Base-by-base conservation (phyloP, 106 monocot species). In the Cymbidium sinense region DNA sequence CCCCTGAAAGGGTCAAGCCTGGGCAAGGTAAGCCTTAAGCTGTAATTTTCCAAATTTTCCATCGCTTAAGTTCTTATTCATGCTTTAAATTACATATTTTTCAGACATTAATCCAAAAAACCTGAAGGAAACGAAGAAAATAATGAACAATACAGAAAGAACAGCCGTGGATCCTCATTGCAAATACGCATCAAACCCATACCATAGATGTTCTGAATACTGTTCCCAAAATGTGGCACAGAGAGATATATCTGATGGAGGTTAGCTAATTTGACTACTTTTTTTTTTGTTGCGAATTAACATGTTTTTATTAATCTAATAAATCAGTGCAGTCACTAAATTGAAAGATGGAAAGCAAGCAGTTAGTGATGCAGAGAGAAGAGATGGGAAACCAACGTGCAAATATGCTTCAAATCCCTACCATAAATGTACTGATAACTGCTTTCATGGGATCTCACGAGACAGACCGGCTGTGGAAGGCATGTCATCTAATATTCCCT, bases 341-440 rank as follows among this genome's bases (percentile, higher is more conserved):
- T 50, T 27, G 43, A 67, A 69, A 28, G 77, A 75, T 50, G 77
- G 73, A 36, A 86, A 79, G 41, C 70, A 28, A 44, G 65, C 50
- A 27, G 34, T 37, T 35, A 65, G 44, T 31, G 58, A 15, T 12
- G 76, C 28, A 74, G 47, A 15, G 11, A 47, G 47, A 77, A 82
- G 62, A 70, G 76, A 30, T 44, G 67, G 82, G 47, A 50, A 43
- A 81, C 81, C 87, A 35, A 70, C 69, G 37, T 87, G 87, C 55
- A 18, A 61, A 19, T 78, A 84, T 33, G 84, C 81, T 58, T 78
- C 76, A 47, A 87, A 87, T 76, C 84, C 87, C 0, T 84, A 79
- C 35, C 81, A 87, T 31, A 75, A 81, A 70, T 87, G 87, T 81
- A 47, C 70, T 34, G 83, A 87, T 21, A 19, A 79, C 70, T 87